phyloP scores from a whole-genome alignment of 2,329 filamentous ascomycete species.

The Aspergillus candidus region DNA sequence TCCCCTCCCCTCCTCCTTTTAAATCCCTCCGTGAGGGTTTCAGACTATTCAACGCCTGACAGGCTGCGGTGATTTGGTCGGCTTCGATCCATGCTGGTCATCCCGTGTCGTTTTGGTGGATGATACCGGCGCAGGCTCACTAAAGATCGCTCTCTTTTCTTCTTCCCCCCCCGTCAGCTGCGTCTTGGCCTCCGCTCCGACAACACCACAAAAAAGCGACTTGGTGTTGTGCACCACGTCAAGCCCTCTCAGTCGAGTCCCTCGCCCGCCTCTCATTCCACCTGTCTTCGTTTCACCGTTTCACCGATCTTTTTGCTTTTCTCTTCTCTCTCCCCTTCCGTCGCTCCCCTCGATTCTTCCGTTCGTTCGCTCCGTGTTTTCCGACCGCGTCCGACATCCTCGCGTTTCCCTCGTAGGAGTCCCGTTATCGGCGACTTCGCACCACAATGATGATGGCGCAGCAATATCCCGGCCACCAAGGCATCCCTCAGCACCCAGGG shows the following conservation, averaged over 20 bases:
- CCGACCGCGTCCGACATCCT: constrained; percentile 9
- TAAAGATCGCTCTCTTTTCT: background rate
- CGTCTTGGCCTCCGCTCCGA: constrained; percentile 32
- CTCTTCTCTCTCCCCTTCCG: constrained; percentile 6
- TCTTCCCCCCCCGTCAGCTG: constrained; percentile 22
- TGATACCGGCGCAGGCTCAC: constrained; percentile 26
- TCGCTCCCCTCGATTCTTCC: background rate
- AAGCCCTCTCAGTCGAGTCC: constrained; percentile 25
- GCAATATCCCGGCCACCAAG: constrained; percentile 54
- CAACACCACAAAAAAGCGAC: constrained; percentile 27
- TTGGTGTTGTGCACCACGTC: constrained; percentile 24
- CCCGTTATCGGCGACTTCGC: constrained; percentile 30
- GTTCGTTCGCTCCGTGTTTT: constrained; percentile 1
- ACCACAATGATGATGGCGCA: constrained; percentile 48
- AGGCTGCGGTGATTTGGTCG: constrained; percentile 20
- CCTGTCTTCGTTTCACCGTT: too few relatives aligned
- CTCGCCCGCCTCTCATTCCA: constrained; percentile 9
- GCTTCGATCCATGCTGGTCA: constrained; percentile 31
- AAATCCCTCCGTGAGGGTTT: constrained; percentile 7
- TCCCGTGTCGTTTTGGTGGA: constrained; percentile 20
- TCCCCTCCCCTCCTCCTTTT: constrained; percentile 5
- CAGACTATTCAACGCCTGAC: constrained; percentile 19
- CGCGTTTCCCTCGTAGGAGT: constrained; percentile 19
- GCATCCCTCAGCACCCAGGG: constrained; percentile 53
- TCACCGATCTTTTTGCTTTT: background rate